Conservation (phyloP, 164 flowering plant species). For the Vitis rotundifolia region DNA sequence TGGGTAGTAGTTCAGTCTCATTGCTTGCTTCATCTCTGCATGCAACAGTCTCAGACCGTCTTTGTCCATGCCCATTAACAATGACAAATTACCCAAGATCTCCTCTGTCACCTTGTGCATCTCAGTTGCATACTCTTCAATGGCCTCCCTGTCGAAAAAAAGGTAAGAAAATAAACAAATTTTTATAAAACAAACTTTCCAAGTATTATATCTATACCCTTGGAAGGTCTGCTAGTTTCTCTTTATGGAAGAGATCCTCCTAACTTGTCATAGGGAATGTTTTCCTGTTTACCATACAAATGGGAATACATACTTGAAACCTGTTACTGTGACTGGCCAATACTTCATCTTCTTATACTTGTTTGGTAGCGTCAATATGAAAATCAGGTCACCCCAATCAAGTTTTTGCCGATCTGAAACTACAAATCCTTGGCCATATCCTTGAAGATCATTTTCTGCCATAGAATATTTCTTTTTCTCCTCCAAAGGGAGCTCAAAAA, state of each 20-base stretch:
- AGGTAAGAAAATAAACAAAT: too few species aligned
- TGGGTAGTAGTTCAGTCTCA: constrained; percentile 38
- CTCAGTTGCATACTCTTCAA: constrained; percentile 28
- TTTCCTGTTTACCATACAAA: too few species aligned
- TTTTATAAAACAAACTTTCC: too few species aligned
- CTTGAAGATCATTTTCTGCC: constrained; percentile 26
- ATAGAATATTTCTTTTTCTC: constrained; percentile 22
- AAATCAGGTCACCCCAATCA: constrained; percentile 17
- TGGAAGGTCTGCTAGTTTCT: too few species aligned
- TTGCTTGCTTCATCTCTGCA: constrained; percentile 17
- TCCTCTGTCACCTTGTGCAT: constrained; percentile 15
- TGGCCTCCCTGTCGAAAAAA: constrained; percentile 20
- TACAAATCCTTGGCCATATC: constrained; percentile 27
- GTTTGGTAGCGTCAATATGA: constrained; percentile 15
- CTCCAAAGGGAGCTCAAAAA: constrained; percentile 23
- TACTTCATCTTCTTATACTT: constrained; percentile 13
- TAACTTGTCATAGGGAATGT: too few species aligned
- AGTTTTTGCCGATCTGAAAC: constrained; percentile 26
- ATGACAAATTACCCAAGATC: constrained; percentile 20
- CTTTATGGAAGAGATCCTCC: too few species aligned
- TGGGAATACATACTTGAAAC: constrained; percentile 13
- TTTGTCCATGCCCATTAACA: constrained; percentile 21
- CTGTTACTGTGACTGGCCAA: constrained; percentile 18
- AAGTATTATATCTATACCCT: too few species aligned
- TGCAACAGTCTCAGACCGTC: constrained; percentile 17